Base-by-base conservation (phyloP, 176 grass and related monocot species). In the Bromus sterilis region DNA sequence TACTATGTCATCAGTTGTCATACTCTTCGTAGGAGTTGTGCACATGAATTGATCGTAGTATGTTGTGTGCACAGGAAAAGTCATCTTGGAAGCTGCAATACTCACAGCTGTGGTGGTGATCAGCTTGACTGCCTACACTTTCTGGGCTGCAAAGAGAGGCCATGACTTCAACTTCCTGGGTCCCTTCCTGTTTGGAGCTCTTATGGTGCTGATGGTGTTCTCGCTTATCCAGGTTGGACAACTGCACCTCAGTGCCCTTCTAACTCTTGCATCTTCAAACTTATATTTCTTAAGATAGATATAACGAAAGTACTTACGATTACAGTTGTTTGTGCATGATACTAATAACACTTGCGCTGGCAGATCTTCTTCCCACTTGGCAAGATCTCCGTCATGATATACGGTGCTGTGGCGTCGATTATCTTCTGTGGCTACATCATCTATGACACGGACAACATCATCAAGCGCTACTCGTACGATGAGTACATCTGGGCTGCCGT, bases 71-170 rank as follows among this genome's bases (percentile, higher is more conserved):
- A 75, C 91, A 97, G 94, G 94, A 40, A 94, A 97, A 87, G 15
- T 94, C 58, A 94, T 94, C 78, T 74, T 97, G 70, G 91, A 97
- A 78, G 86, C 94, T 40, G 94, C 90, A 56, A 82, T 90, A 78
- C 87, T 97, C 37, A 97, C 94, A 30, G 87, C 85, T 57, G 89
- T 87, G 46, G 94, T 94, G 57, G 91, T 94, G 31, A 56, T 94
- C 58, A 92, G 94, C 80, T 86, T 94, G 78, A 94, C 94, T 39
- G 72, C 81, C n/a, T 94, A 92, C 75, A 97, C 94, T 74, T 97
- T 97, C 90, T 97, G 94, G 91, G 94, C 91, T 81, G 87, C 91
- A 35, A 94, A 85, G 75, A 94, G 85, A 88, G 91, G 91, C 79
- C 61, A 88, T 70, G 94, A 97, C 77, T 97, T 97, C 77, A 67